Conservation (phyloP, 352 stramenopile species). For the Globisporangium spinosum region DNA sequence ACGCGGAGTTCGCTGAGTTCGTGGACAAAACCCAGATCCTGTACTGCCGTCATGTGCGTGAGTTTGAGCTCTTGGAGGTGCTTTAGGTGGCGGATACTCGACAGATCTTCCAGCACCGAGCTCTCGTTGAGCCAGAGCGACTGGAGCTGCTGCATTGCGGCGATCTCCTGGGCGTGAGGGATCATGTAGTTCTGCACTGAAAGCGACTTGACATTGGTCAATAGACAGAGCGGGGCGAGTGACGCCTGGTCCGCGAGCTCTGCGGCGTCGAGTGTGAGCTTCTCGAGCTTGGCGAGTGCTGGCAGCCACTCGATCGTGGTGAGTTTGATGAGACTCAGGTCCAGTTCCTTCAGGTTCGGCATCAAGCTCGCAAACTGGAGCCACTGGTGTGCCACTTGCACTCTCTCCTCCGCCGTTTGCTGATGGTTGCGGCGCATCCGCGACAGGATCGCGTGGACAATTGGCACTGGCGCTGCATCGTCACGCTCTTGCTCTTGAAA, state of each 20-base stretch:
- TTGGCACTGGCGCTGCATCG: neutral
- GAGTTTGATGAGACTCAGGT: constrained; percentile 2
- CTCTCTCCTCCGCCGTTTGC: neutral
- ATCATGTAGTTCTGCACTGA: constrained; percentile 6
- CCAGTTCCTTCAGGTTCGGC: neutral
- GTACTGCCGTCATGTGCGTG: neutral
- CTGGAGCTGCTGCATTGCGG: neutral
- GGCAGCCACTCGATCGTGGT: constrained; percentile 1
- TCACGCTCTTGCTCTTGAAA: neutral
- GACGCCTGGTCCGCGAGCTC: neutral
- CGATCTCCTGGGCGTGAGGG: neutral
- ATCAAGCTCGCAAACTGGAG: neutral
- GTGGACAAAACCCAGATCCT: neutral
- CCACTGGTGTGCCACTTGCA: neutral
- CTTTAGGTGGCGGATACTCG: neutral
- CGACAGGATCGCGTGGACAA: constrained; percentile 1
- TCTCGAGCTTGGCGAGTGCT: neutral
- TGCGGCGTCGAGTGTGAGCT: neutral
- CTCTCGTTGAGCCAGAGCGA: constrained; percentile 4
- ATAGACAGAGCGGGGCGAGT: neutral
- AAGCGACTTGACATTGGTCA: neutral
- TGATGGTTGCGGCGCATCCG: neutral
- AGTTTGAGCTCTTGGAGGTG: neutral
- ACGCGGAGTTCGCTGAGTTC: neutral
- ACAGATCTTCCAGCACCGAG: neutral